Percentiles rank a stretch among this genome's conserved stretches.
Conservation (phyloP, 2,329 filamentous ascomycete genomes). For the Hyphodiscus sp. region DNA sequence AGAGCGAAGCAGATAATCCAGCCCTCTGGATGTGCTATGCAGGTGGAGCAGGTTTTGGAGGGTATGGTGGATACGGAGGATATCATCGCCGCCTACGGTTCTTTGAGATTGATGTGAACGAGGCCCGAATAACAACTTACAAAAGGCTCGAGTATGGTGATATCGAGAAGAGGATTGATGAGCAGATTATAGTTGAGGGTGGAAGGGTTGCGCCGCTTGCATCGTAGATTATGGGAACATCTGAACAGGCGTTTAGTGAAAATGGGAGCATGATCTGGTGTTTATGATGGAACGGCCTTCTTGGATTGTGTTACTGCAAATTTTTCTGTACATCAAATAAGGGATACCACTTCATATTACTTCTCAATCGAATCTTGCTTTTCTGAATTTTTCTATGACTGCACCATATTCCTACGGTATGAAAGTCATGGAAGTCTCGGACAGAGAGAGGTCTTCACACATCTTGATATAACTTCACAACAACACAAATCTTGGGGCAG, state of each 20-base stretch:
- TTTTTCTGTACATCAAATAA: neutral
- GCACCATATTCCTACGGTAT: no score
- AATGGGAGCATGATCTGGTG: neutral
- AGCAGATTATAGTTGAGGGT: slow-evolving; percentile 60
- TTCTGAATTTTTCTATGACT: neutral
- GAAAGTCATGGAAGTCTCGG: no score
- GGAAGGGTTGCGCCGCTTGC: slow-evolving; percentile 34
- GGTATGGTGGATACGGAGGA: slow-evolving; percentile 85
- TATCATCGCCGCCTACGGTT: slow-evolving; percentile 80
- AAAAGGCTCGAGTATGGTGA: slow-evolving; percentile 74
- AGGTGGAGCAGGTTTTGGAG: slow-evolving; percentile 85
- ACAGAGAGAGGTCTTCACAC: no score
- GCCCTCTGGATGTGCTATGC: slow-evolving; percentile 98
- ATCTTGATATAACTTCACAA: no score
- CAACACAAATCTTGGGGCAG: no score
- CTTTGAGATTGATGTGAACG: slow-evolving; percentile 90
- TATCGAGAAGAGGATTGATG: slow-evolving; percentile 46
- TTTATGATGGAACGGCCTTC: neutral
- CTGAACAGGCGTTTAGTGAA: neutral
- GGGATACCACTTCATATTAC: neutral
- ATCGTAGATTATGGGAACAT: neutral
- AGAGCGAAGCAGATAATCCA: slow-evolving; percentile 38
- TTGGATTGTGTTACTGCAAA: neutral
- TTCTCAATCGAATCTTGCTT: neutral
- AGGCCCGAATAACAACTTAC: slow-evolving; percentile 83